Base-by-base conservation (phyloP, 768 basidiomycete genomes). In the Panus rudis region DNA sequence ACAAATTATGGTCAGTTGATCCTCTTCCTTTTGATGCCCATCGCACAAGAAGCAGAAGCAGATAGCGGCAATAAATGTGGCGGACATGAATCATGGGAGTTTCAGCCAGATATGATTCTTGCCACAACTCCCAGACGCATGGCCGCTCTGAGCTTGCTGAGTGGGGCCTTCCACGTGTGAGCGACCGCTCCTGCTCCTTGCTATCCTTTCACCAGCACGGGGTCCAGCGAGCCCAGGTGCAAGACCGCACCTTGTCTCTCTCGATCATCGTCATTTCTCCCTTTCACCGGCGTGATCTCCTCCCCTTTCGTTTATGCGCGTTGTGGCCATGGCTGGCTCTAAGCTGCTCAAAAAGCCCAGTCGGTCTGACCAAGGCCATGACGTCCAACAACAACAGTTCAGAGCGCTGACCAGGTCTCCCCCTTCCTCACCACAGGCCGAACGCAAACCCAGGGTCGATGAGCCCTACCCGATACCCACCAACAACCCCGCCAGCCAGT, bases 401-500 rank as follows among this genome's bases (percentile, higher is more conserved):
- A n/a, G n/a, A n/a, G 50, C 50, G 28, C 43, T 56, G 25, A 55
- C 55, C 37, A 59, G 55, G 47, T 76, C 77, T 16, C 68, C 76
- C 30, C 65, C 63, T n/a, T 46, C 62, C 30, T 73, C 76, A n/a
- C 77, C 75, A 17, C 65, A 64, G 35, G 59, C 49, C 44, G 76
- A 77, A 47, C 62, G 59, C 21, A 69, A 64, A 44, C 41, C 63
- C 35, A 65, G 63, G 10, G 60, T 63, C 12, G 63, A 71, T 45
- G 83, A 80, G 35, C 83, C 84, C 14, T 77, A 71, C 60, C 83
- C 85, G 11, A 65, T 84, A 43, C 81, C 85, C 27, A 79, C 73
- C 60, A 84, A 59, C 61, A 91, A 91, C 57, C 91, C 92, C 16
- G 81, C 88, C 10, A 86, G 81, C 52, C 89, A 94, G 57, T 97